Base-by-base conservation (phyloP, 179 eudicot genomes). In the Patellifolia procumbens region DNA sequence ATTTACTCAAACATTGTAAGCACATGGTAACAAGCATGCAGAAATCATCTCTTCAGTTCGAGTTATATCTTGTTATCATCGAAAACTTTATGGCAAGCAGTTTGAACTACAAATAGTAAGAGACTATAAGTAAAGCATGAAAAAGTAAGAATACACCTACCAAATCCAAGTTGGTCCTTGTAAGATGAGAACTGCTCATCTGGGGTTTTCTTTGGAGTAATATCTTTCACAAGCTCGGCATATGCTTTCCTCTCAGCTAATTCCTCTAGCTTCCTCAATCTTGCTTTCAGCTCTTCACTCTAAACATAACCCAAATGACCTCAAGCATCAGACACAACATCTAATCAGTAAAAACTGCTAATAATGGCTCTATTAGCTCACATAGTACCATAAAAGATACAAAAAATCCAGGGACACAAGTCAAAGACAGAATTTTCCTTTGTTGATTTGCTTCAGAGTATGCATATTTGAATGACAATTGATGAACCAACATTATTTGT, bases 81-180 rank as follows among this genome's bases (percentile, higher is more conserved):
- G 12, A 58, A 2, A 73, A 65, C 7, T 51, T 29, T 10, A 11
- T 5, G 29, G 61, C 55, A 5, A 19, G 28, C 45, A 46, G 22
- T 45, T 69, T 28, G 70, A 73, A 29, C 42, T 43, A 9, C 48
- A 70, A 65, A 11, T 19, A 49, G 31, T 10, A 8, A 32, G 37
- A 35, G 60, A 1, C 55, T 8, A 52, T 24, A 48, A 70, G 5
- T 31, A 46, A 62, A 63, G 65, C 29, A 2, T 59, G 42, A 17
- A 49, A 46, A 35, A 37, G 28, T 55, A 28, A 2, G n/a, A 49
- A 10, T 16, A 22, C 28, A 78, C 88, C 9, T 76, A 91, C 96
- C 96, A 76, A 91, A 91, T 63, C 96, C 96, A 70, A 91, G 73
- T 70, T 91, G 96, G 81, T 91, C 91, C 81, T 91, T 91, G 84